Base-by-base conservation (phyloP, 2,329 filamentous ascomycete species). In the Mycosphaerella arachidis region DNA sequence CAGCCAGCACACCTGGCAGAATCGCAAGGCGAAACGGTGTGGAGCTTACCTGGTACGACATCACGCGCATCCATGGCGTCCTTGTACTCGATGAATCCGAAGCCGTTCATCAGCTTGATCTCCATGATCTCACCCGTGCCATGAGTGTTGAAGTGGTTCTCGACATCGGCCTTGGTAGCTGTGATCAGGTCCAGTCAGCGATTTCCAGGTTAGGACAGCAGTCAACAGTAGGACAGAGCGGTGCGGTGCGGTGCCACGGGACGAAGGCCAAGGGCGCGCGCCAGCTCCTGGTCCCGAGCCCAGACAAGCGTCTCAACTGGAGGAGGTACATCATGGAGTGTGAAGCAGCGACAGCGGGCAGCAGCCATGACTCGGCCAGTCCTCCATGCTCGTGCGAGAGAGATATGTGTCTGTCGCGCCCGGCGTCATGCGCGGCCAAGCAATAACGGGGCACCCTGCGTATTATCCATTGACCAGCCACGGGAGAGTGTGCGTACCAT, bases 41-140 rank as follows among this genome's bases (percentile, higher is more conserved):
- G 59, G 60, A 63, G 64, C 88, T 81, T 85, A 97, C 94, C 93
- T 78, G 94, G 94, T 73, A 99, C 94, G 66, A 99, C 92, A 80
- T 99, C 94, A 74, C 93, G 90, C 69, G 94, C 94, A 80, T 99
- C 94, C 89, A 97, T 91, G 60, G 92, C 87, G 80, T 97, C 94
- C 78, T 97, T 95, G 79, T 97, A 99, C 78, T 99, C 94, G 75
- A 99, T 96, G 82, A 99, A 99, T 76, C 94, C 94, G 75, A 99
- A 99, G 73, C 94, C 94, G 76, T 96, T 97, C 94, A 99, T 99
- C 66, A 99, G 86, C 83, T 99, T 99, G 81, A 99, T 93, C 81
- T 99, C 94, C 69, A 90, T 94, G 75, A 99, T 97, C 77, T 96
- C 92, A 77, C 94, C 94, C 70, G 92, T 93, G 75, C 93, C 94